Conservation (phyloP, 352 stramenopile genomes). For the Globisporangium paddicum region DNA sequence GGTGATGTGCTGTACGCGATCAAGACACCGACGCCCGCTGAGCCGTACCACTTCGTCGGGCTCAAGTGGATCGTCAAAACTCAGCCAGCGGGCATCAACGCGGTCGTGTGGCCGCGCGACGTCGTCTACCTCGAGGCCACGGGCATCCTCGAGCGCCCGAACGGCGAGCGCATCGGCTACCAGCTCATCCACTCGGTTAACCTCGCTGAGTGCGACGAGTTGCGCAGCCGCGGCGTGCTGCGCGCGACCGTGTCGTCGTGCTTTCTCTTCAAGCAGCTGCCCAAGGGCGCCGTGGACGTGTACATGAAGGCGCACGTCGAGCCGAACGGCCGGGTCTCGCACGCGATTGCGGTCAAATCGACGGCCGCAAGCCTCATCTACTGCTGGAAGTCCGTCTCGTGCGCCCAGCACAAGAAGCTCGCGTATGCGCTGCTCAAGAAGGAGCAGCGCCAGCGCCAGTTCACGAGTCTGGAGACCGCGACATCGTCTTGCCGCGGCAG, state of each 20-base stretch:
- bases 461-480: neutral
- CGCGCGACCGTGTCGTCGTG: slow-evolving; percentile 33
- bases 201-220: slow-evolving; percentile 23
- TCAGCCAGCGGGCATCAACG: slow-evolving; percentile 20
- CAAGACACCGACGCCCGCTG: slow-evolving; percentile 26
- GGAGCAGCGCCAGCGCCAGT: neutral
- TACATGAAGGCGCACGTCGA: slow-evolving; percentile 24
- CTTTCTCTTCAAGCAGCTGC: slow-evolving; percentile 30
- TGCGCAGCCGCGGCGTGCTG: slow-evolving; percentile 30
- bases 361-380: slow-evolving; percentile 19
- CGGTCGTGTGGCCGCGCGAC: slow-evolving; percentile 34
- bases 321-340: slow-evolving; percentile 14
- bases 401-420: slow-evolving; percentile 32
- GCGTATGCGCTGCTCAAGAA: slow-evolving; percentile 14
- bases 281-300: slow-evolving; percentile 20
- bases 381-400: slow-evolving; percentile 26
- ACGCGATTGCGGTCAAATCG: slow-evolving; percentile 20
- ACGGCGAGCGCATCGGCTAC: slow-evolving; percentile 43
- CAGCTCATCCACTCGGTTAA: slow-evolving; percentile 48
- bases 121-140: slow-evolving; percentile 18
- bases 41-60: slow-evolving; percentile 41
- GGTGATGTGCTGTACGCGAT: slow-evolving; percentile 43
- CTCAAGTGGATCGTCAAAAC: slow-evolving; percentile 44
- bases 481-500: neutral
- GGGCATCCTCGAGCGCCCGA: slow-evolving; percentile 25